Percentiles rank a stretch among this genome's conserved stretches.
These are phyloP conservation scores for Stropharia rugosoannulata DNA, from an alignment of 768 basidiomycete species.

Conservation along the genomic window DNA sequence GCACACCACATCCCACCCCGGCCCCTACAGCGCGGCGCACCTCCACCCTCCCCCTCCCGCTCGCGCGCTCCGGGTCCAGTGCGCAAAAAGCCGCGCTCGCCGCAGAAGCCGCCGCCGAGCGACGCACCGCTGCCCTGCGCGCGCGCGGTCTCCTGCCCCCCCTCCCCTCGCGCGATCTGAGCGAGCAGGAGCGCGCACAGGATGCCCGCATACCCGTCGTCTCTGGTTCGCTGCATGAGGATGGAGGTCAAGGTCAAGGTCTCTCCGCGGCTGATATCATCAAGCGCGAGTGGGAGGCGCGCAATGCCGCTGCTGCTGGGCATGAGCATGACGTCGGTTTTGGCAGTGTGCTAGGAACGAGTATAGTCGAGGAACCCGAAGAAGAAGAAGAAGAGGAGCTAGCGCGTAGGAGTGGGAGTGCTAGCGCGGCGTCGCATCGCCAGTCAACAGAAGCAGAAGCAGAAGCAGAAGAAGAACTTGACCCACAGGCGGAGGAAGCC, in stretches of 20 bases:
- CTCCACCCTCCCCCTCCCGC: slow-evolving; percentile 8
- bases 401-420: too few species aligned
- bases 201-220: slow-evolving; percentile 38
- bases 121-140: slow-evolving; percentile 56
- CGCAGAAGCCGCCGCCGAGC: slow-evolving; percentile 21
- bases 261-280: slow-evolving; percentile 49
- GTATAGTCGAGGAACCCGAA: not conserved
- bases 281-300: slow-evolving; percentile 53
- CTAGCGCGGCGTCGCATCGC: too few species aligned
- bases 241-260: not conserved
- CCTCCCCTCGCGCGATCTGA: slow-evolving; percentile 41
- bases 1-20: too few species aligned
- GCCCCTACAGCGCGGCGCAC: not conserved
- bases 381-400: too few species aligned
- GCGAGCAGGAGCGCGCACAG: slow-evolving; percentile 36
- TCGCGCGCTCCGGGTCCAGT: slow-evolving; percentile 12
- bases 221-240: too few species aligned
- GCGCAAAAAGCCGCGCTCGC: too few species aligned
- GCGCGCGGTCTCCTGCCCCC: slow-evolving; percentile 60
- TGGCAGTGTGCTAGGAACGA: not conserved
- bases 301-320: slow-evolving; percentile 23
- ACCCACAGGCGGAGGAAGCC: not conserved
- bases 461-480: too few species aligned
- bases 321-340: not conserved
- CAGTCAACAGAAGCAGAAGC: too few species aligned